These are phyloP conservation scores for Cyberlindnera amylophila DNA, from an alignment of 805 yeast genomes.

Conservation along the genomic window DNA sequence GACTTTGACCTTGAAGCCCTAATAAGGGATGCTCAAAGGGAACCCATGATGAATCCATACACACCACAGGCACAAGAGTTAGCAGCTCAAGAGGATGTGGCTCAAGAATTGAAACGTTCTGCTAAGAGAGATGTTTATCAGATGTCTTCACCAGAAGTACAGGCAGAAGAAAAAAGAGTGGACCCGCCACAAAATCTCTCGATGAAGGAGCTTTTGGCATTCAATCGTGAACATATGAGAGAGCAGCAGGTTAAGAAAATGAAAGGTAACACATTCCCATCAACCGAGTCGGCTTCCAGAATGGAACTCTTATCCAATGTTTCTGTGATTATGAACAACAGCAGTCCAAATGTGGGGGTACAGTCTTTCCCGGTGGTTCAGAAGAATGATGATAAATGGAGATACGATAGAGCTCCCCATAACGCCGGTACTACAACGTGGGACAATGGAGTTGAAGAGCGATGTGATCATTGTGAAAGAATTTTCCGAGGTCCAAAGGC, in stretches of 20 bases:
- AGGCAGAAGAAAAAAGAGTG: too few relatives aligned
- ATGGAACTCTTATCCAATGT: background rate
- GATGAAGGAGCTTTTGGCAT: constrained; percentile 8
- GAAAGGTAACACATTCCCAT: background rate
- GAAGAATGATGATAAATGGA: background rate
- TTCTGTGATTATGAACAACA: constrained; percentile 1
- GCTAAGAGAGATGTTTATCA: background rate
- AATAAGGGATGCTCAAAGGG: constrained; percentile 8
- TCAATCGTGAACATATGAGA: constrained; percentile 13
- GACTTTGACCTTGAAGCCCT: constrained; percentile 11
- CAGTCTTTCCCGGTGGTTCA: background rate
- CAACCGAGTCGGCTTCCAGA: too few relatives aligned
- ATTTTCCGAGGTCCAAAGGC: constrained; percentile 44
- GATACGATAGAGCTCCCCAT: constrained; percentile 10
- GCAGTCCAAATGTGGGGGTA: background rate
- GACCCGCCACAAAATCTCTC: constrained; percentile 1
- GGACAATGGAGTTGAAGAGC: constrained; percentile 29
- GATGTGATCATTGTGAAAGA: constrained; percentile 41
- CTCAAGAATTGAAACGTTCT: background rate
- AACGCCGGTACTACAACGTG: constrained; percentile 20
- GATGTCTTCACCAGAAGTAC: background rate
- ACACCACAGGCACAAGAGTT: constrained; percentile 9
- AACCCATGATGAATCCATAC: constrained; percentile 11
- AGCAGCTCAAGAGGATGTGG: background rate
- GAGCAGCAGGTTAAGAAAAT: background rate